Evolutionary conservation across 306 rosid genomes (phyloP).

Genomic region (Oxytropis ochrocephala): DNA sequence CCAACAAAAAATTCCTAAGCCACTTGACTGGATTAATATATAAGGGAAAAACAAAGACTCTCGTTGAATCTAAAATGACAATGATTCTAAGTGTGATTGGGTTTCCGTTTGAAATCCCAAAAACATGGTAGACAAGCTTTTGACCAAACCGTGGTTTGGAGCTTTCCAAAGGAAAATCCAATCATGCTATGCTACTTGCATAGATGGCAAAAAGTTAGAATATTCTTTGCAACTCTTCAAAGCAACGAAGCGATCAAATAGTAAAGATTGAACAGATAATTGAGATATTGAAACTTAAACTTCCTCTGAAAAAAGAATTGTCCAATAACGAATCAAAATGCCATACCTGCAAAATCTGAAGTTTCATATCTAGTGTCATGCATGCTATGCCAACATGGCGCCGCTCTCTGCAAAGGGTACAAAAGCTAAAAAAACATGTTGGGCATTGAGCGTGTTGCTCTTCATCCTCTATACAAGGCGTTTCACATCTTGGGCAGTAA

Average conservation of each 20-base stretch:
- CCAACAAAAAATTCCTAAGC: neutral
- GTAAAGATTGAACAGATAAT: neutral
- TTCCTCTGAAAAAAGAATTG: neutral
- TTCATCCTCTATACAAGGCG: slow-evolving; percentile 82
- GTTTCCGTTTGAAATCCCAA: neutral
- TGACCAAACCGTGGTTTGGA: neutral
- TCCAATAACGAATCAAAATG: neutral
- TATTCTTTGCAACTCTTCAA: neutral
- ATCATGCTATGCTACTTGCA: neutral
- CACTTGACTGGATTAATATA: neutral
- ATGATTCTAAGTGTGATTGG: neutral
- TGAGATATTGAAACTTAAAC: slow-evolving; percentile 10
- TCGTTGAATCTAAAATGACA: neutral
- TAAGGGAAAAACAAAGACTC: neutral
- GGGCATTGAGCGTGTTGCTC: slow-evolving; percentile 85
- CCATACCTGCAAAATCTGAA: slow-evolving; percentile 61
- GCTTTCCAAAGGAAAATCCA: neutral
- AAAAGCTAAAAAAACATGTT: slow-evolving; percentile 75
- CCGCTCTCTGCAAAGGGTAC: slow-evolving; percentile 76
- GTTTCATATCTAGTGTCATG: slow-evolving; percentile 67
- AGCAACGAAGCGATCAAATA: neutral
- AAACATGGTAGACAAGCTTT: neutral
- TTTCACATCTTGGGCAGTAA: slow-evolving; percentile 86
- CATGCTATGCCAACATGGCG: slow-evolving; percentile 84
- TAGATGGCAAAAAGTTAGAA: neutral